phyloP scores from a whole-genome alignment of 1,284 basidiomycete genomes.

The Fomitopsis schrenkii region DNA sequence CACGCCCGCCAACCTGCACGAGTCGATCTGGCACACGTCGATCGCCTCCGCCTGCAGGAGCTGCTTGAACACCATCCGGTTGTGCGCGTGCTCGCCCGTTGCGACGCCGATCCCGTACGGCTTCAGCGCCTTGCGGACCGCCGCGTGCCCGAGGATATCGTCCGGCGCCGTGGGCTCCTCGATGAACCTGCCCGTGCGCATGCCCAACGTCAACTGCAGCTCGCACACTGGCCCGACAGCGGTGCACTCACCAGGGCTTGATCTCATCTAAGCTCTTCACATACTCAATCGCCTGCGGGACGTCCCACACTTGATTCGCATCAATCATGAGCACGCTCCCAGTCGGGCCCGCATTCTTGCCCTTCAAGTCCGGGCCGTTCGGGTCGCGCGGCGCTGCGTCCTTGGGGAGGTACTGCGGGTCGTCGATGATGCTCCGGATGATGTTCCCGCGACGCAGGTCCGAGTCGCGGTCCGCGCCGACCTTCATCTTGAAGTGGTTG shows the following conservation, averaged over 20 bases:
- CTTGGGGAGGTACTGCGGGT: conserved; percentile 69
- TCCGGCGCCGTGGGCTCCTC: conserved; percentile 95
- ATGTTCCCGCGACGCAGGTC: conserved; percentile 86
- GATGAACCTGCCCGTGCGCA: conserved; percentile 65
- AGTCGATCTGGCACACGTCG: conserved; percentile 96
- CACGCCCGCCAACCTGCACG: conserved; percentile 88
- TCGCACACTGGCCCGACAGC: background rate
- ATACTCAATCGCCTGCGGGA: conserved; percentile 89
- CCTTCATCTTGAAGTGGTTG: conserved; percentile 98
- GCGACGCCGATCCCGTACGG: conserved; percentile 89
- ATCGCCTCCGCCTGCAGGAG: conserved; percentile 90
- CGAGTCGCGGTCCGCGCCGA: conserved; percentile 78
- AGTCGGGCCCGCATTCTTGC: conserved; percentile 93
- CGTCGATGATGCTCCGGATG: conserved; percentile 92
- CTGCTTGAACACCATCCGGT: conserved; percentile 97
- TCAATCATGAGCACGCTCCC: conserved; percentile 96
- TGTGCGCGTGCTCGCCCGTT: conserved; percentile 95
- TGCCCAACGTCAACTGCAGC: background rate
- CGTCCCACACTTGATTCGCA: conserved; percentile 97
- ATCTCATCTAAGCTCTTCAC: conserved; percentile 77
- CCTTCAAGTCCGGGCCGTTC: conserved; percentile 57
- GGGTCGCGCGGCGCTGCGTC: conserved; percentile 58
- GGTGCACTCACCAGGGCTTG: conserved; percentile 74
- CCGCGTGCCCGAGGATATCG: conserved; percentile 83
- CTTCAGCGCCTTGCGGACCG: conserved; percentile 77